phyloP scores from a whole-genome alignment of 225 moss, liverwort and hornwort genomes.

The Rhytidiadelphus loreus region DNA sequence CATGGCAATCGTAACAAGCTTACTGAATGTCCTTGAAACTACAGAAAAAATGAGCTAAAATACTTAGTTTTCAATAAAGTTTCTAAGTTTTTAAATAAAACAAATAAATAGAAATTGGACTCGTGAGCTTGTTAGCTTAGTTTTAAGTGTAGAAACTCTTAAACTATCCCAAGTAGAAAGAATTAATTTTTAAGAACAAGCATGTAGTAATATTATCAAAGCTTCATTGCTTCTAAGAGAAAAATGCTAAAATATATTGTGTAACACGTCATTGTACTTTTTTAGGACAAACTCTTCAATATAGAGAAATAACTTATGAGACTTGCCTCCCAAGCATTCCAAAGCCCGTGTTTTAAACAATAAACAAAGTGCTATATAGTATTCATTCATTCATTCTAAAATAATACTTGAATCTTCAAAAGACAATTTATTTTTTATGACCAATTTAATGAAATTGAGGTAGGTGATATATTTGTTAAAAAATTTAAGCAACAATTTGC shows the following conservation, averaged over 20 bases:
- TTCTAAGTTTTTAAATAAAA: not conserved
- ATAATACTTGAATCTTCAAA: not conserved
- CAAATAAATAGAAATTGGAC: not conserved
- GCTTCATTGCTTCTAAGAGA: not conserved
- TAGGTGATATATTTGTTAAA: not conserved
- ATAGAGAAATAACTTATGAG: rapidly evolving
- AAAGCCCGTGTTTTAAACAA: too few species aligned
- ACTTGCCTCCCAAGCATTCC: rapidly evolving
- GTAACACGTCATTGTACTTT: too few species aligned
- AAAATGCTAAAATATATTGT: not conserved
- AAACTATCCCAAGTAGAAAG: rapidly evolving
- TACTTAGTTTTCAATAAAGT: rapidly evolving
- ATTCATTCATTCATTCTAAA: not conserved
- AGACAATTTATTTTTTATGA: too few species aligned
- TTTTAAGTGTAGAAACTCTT: not conserved
- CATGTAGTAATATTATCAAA: not conserved
- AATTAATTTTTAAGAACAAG: not conserved
- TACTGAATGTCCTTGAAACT: not conserved
- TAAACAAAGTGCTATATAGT: not conserved
- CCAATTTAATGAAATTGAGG: not conserved
- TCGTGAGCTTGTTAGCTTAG: not conserved
- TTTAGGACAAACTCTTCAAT: not conserved
- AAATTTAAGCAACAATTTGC: not conserved
- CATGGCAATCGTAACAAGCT: too few species aligned
- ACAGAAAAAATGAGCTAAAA: not conserved